Evolutionary conservation across 805 yeast species (phyloP), one percentile per base, ranked within the genome.

Genomic region (Scheffersomyces ergatensis): DNA sequence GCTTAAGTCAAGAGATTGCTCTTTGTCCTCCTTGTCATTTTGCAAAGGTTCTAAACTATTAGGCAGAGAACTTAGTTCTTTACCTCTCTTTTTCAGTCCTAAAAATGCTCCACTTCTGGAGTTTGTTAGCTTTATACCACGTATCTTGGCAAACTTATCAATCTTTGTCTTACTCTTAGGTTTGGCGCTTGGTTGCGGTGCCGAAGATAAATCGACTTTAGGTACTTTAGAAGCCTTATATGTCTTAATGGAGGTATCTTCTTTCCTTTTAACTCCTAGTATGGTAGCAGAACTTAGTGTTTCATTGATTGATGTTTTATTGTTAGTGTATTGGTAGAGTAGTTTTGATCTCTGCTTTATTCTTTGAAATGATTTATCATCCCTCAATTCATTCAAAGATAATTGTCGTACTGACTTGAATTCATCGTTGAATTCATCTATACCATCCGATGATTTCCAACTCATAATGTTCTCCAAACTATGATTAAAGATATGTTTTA

Each of bases 321-420:
- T 30, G 13, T 33, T 17, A n/a, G n/a, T n/a, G n/a, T n/a, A n/a
- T 30, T 32, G 16, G 20, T 39, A n/a, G 18, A 17, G 13, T 32
- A 45, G 25, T 17, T 47, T 42, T 16, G 42, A 37, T 38, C 43
- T 43, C 5, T 34, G 19, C 24, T 43, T 49, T 33, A 60, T 42
- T 25, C 49, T 46, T 46, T 46, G 46, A 8, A 58, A 34, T 37
- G 60, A 39, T 18, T 40, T 37, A 35, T 54, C 59, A 21, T 45
- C 42, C 26, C 41, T 38, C 17, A 50, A 36, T 32, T 57, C 61
- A 5, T 29, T 8, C 5, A 15, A 15, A 5, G 32, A 29, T 12
- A 29, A 29, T 14, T 5, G 18, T 18, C 32, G n/a, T 4, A 29
- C 18, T 5, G 17, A 6, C 15, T 13, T 29, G 32, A 29, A 29